Evolutionary conservation across 192 early-diverging fungal species (phyloP), one percentile per base, ranked within the genome.

Genomic region (Lobosporangium transversale): DNA sequence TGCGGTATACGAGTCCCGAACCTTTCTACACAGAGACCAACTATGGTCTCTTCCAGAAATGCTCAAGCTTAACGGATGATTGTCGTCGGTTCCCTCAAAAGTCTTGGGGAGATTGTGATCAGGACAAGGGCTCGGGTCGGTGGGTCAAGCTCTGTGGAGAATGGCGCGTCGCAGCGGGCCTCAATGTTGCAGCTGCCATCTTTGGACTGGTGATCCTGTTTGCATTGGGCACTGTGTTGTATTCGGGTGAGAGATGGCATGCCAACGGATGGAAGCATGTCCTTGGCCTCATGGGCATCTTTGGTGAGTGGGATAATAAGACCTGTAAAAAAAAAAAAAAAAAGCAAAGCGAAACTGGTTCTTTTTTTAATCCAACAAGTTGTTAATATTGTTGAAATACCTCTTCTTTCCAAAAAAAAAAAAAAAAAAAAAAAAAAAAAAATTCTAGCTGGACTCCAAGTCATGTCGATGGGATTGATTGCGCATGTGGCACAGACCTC

Each of bases 11-110:
- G 43, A 56, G 63, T 33, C 65, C 73, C 5, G 73, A 67, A 24
- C 73, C 73, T 2, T 62, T 50, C 47, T 40, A 55, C 47, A 67
- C 73, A 1, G 65, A 76, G 47, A 43, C 53, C 14, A 67, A 59
- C 73, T 76, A 76, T 21, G 73, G 73, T 24, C 65, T 76, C 43
- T 76, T 76, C 48, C 64, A 76, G 18, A 76, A 58, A 24, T 76
- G 73, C 53, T 76, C 73, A 2, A 67, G 64, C 45, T 35, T 76
- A 35, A 67, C 73, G 4, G 73, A 54, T 49, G 73, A 76, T 29
- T 76, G 73, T 20, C 73, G 73, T 27, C 73, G 73, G 5, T 76
- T 76, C 59, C 73, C 73, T 8, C 64, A 62, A 62, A 76, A 62
- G 15, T 56, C 55, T 4, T 76, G 64, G 64, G 73, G 73, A 20